Evolutionary conservation across 2,329 filamentous ascomycete species (phyloP).

Genomic region (Thielaviopsis punctulata): DNA sequence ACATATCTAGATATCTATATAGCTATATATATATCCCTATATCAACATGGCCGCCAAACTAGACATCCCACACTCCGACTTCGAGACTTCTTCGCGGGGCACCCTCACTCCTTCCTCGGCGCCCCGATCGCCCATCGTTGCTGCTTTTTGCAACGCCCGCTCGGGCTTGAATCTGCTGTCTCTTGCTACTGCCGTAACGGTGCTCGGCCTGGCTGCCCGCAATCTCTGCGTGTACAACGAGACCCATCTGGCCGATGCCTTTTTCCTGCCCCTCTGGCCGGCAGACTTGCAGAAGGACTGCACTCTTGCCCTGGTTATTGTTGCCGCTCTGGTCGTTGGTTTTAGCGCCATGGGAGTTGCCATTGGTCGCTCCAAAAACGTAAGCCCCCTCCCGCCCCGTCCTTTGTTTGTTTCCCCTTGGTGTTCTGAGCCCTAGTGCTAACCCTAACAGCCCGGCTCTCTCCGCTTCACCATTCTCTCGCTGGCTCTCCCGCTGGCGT

Average conservation of each 20-base stretch:
- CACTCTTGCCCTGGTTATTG: slow-evolving; percentile 35
- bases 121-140: slow-evolving; percentile 15
- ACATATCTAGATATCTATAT: not conserved
- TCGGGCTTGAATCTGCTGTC: slow-evolving; percentile 32
- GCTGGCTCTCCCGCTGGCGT: slow-evolving; percentile 39
- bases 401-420: slow-evolving; percentile 13
- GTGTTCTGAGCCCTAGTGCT: slow-evolving; percentile 6
- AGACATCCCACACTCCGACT: slow-evolving; percentile 27
- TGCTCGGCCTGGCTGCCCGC: slow-evolving; percentile 37
- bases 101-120: slow-evolving; percentile 17
- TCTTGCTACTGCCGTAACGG: slow-evolving; percentile 32
- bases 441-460: slow-evolving; percentile 10
- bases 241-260: slow-evolving; percentile 31
- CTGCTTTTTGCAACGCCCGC: slow-evolving; percentile 24
- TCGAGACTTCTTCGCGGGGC: slow-evolving; percentile 27
- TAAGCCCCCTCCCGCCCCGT: slow-evolving; percentile 20
- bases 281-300: slow-evolving; percentile 38
- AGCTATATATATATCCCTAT: not conserved
- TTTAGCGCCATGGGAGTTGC: slow-evolving; percentile 31
- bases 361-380: slow-evolving; percentile 30
- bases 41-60: slow-evolving; percentile 19
- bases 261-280: slow-evolving; percentile 40
- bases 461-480: slow-evolving; percentile 23
- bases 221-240: slow-evolving; percentile 36
- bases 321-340: slow-evolving; percentile 31